Evolutionary conservation across 2,329 filamentous ascomycete species (phyloP).

Genomic region (Talaromyces piceae): DNA sequence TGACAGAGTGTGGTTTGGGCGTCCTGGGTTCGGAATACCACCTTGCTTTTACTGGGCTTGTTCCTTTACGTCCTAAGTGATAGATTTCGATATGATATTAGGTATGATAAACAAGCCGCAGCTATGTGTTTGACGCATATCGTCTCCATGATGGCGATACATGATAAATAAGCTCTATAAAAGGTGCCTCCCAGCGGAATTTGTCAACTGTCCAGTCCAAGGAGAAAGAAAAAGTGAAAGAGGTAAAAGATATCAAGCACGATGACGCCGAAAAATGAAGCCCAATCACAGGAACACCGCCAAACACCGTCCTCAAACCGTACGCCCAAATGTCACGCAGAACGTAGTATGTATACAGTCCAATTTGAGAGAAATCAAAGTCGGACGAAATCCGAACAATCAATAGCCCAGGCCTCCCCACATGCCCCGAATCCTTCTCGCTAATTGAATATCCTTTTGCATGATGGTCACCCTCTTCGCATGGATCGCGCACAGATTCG

Average conservation of each 20-base stretch:
- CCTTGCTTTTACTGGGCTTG: neutral
- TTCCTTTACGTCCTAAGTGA: neutral
- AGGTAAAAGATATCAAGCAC: neutral
- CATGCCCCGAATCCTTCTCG: slow-evolving; percentile 67
- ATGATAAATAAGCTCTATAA: neutral
- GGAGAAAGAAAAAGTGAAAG: no score
- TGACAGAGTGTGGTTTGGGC: neutral
- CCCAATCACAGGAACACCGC: neutral
- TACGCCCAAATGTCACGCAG: no score
- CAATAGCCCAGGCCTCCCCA: slow-evolving; percentile 61
- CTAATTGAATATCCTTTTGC: slow-evolving; percentile 96
- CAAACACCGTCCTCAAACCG: neutral
- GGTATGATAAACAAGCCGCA: neutral
- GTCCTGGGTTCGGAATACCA: neutral
- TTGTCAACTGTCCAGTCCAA: neutral
- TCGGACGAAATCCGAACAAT: neutral
- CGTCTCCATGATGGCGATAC: neutral
- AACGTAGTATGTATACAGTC: neutral
- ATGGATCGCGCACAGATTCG: slow-evolving; percentile 93
- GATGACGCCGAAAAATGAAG: neutral
- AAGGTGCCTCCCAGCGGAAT: neutral
- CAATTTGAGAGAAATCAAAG: neutral
- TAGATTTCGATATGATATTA: neutral
- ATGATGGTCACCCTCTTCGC: slow-evolving; percentile 95
- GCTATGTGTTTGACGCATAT: neutral